Percentiles rank a stretch among this genome's conserved stretches.
These are phyloP conservation scores for Tricholoma sp. DNA, from an alignment of 768 basidiomycete genomes.

Conservation along the genomic window DNA sequence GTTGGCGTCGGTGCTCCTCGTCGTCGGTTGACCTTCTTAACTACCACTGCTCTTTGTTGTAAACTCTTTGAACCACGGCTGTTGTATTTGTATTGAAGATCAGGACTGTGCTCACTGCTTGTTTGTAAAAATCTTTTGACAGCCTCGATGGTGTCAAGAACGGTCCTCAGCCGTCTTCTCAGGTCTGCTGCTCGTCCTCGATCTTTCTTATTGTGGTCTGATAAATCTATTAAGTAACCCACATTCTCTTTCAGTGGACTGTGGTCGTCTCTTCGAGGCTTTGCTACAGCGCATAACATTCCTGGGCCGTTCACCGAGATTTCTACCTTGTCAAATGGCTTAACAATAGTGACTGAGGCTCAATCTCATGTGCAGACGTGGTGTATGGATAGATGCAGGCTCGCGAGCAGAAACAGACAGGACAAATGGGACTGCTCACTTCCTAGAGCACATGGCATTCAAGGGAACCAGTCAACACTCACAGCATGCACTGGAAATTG, in stretches of 20 bases:
- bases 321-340: slow-evolving; percentile 89
- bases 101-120: too few species aligned
- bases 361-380: slow-evolving; percentile 88
- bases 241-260: neutral
- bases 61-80: too few species aligned
- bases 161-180: slow-evolving; percentile 24
- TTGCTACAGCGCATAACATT: slow-evolving; percentile 67
- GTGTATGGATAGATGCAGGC: slow-evolving; percentile 98
- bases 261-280: slow-evolving; percentile 47
- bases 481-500: slow-evolving; percentile 89
- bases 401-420: slow-evolving; percentile 93
- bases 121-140: slow-evolving; percentile 12
- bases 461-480: slow-evolving; percentile 88
- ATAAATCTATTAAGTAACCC: neutral
- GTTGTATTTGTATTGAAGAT: too few species aligned
- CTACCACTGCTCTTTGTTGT: too few species aligned
- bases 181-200: slow-evolving; percentile 18
- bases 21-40: too few species aligned
- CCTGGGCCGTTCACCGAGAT: slow-evolving; percentile 80
- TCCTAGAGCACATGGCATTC: slow-evolving; percentile 98
- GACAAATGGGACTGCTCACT: slow-evolving; percentile 96
- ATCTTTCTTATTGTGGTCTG: neutral
- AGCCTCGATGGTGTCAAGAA: slow-evolving; percentile 25
- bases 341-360: slow-evolving; percentile 91
- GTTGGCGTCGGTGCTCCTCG: too few species aligned